These are phyloP conservation scores for Debaryomyces singareniensis DNA, from an alignment of 1,139 yeast genomes.

Conservation along the genomic window DNA sequence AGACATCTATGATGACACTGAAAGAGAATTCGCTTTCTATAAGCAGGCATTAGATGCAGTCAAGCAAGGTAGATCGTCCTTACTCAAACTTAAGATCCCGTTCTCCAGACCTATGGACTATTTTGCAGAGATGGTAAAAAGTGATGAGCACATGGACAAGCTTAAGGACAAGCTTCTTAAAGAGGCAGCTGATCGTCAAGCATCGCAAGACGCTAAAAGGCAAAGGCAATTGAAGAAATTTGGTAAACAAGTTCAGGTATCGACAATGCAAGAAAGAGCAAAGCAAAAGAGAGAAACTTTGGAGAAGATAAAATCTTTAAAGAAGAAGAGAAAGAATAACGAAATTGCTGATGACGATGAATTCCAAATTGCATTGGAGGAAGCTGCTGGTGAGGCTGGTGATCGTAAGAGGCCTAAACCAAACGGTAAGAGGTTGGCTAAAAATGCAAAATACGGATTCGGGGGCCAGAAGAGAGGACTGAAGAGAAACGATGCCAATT, in stretches of 20 bases:
- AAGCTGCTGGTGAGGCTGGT: slow-evolving; percentile 50
- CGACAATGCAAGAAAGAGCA: slow-evolving; percentile 89
- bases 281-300: slow-evolving; percentile 88
- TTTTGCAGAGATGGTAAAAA: slow-evolving; percentile 97
- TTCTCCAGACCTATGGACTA: slow-evolving; percentile 92
- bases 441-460: slow-evolving; percentile 54
- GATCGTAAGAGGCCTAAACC: slow-evolving; percentile 45
- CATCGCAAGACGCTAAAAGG: slow-evolving; percentile 87
- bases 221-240: slow-evolving; percentile 94
- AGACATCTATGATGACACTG: slow-evolving; percentile 93
- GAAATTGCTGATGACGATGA: slow-evolving; percentile 61
- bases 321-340: slow-evolving; percentile 76
- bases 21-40: slow-evolving; percentile 64
- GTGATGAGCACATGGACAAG: slow-evolving; percentile 97
- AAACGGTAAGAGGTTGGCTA: slow-evolving; percentile 58
- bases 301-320: slow-evolving; percentile 83
- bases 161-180: slow-evolving; percentile 73
- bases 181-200: slow-evolving; percentile 88
- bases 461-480: slow-evolving; percentile 77
- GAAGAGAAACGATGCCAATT: slow-evolving; percentile 68
- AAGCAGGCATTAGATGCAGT: slow-evolving; percentile 91
- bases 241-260: slow-evolving; percentile 95
- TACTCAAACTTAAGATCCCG: slow-evolving; percentile 67
- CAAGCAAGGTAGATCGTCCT: slow-evolving; percentile 58
- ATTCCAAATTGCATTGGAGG: slow-evolving; percentile 78